phyloP scores from a whole-genome alignment of 192 early-diverging fungal species.

The Helicostylum pulchrum region DNA sequence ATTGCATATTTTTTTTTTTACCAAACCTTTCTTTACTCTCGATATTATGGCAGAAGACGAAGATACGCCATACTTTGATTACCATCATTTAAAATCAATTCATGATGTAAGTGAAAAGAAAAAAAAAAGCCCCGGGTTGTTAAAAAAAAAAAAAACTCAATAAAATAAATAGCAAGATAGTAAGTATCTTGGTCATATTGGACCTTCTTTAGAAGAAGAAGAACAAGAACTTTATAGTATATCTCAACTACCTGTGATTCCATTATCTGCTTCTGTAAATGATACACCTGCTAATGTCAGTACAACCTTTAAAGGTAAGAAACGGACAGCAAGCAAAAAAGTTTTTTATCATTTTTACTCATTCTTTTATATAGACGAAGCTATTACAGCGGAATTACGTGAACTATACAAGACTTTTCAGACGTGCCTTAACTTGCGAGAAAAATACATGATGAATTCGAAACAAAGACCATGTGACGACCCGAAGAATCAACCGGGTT shows the following conservation, averaged over 20 bases:
- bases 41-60: not conserved
- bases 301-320: not conserved
- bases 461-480: slow-evolving; percentile 76
- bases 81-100: slow-evolving; percentile 2
- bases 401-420: slow-evolving; percentile 64
- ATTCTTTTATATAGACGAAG: not conserved
- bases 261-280: not conserved
- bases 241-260: not conserved
- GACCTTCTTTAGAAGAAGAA: not conserved
- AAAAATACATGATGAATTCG: slow-evolving; percentile 79
- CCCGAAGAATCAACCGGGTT: slow-evolving; percentile 76
- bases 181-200: not conserved
- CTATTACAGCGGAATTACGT: slow-evolving; percentile 60
- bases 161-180: not conserved
- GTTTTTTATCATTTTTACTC: not conserved
- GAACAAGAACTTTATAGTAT: not conserved
- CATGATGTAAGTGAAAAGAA: not conserved
- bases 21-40: too few species aligned
- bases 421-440: slow-evolving; percentile 73
- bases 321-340: not conserved
- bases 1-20: too few species aligned
- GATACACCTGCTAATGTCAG: not conserved
- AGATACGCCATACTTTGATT: not conserved
- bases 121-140: not conserved
- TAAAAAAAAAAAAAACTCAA: not conserved